Evolutionary conservation across 768 basidiomycete genomes (phyloP).

Genomic region (Butyriboletus loyo): DNA sequence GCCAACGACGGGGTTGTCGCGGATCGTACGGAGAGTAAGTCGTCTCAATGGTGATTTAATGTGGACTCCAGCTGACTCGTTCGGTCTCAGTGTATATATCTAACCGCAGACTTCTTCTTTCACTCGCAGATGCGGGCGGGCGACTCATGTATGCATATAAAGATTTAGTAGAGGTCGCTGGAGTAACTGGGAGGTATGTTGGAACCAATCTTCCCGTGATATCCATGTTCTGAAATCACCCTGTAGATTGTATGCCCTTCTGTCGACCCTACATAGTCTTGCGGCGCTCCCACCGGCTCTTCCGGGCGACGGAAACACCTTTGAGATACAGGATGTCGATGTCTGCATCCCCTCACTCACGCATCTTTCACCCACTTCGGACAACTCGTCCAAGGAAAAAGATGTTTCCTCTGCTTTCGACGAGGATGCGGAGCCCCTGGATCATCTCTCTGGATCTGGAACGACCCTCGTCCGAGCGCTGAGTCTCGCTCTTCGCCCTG

Average conservation of each 20-base stretch:
- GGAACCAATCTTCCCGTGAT: background rate
- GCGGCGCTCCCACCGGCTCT: constrained; percentile 45
- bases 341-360: constrained; percentile 54
- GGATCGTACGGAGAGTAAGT: constrained; percentile 47
- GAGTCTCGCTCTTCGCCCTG: constrained; percentile 56
- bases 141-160: constrained; percentile 97
- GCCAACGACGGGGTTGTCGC: constrained; percentile 39
- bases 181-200: constrained; percentile 63
- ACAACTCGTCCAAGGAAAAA: constrained; percentile 1
- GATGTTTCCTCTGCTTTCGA: constrained; percentile 1
- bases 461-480: constrained; percentile 66
- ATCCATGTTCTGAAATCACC: background rate
- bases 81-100: constrained; percentile 74
- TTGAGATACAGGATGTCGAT: constrained; percentile 67
- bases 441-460: constrained; percentile 20
- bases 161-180: constrained; percentile 92
- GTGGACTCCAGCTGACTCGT: background rate
- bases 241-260: constrained; percentile 73
- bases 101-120: constrained; percentile 84
- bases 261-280: constrained; percentile 82
- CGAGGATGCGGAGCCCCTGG: constrained; percentile 14
- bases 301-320: constrained; percentile 35
- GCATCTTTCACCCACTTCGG: background rate
- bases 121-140: constrained; percentile 95
- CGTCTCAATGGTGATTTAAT: background rate